Evolutionary conservation across 306 rosid species (phyloP).

Genomic region (Sechiopsis laciniata): DNA sequence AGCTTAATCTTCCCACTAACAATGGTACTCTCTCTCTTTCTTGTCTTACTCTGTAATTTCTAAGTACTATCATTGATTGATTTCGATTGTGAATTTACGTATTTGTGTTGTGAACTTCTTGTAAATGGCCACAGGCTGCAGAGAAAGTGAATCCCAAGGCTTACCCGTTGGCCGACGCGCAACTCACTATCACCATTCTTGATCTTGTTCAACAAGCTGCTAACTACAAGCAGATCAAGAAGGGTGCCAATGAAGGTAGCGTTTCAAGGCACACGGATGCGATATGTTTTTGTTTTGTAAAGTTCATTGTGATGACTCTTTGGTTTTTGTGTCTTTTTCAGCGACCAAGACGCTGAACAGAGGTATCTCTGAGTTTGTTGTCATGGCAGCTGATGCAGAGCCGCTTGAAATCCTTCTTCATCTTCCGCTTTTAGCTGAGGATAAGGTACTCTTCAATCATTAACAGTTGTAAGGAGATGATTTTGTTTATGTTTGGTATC

Average conservation of each 20-base stretch:
- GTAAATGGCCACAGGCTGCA: conserved; percentile 47
- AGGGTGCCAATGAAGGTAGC: conserved; percentile 84
- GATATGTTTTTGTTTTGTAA: not conserved
- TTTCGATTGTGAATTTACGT: not conserved
- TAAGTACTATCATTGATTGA: not conserved
- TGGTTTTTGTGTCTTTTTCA: conserved; percentile 25
- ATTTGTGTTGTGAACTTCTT: not conserved
- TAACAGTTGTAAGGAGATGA: not conserved
- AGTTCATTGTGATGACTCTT: not conserved
- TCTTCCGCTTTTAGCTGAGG: conserved; percentile 83
- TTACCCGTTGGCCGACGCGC: conserved; percentile 80
- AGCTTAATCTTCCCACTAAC: conserved; percentile 20
- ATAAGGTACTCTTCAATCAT: conserved; percentile 48
- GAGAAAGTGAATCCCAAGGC: conserved; percentile 83
- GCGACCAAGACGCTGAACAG: conserved; percentile 86
- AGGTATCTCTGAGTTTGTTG: conserved; percentile 82
- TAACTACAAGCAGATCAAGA: conserved; percentile 85
- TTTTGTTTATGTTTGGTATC: not conserved
- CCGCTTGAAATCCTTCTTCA: conserved; percentile 91
- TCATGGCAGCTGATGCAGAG: conserved; percentile 83
- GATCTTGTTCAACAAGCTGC: conserved; percentile 92
- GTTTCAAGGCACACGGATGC: not conserved
- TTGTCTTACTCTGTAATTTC: not conserved
- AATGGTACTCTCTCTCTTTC: conserved; percentile 39
- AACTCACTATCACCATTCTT: conserved; percentile 61